These are phyloP conservation scores for Colletotrichum zoysiae DNA, from an alignment of 2,329 filamentous ascomycete species.

Conservation along the genomic window DNA sequence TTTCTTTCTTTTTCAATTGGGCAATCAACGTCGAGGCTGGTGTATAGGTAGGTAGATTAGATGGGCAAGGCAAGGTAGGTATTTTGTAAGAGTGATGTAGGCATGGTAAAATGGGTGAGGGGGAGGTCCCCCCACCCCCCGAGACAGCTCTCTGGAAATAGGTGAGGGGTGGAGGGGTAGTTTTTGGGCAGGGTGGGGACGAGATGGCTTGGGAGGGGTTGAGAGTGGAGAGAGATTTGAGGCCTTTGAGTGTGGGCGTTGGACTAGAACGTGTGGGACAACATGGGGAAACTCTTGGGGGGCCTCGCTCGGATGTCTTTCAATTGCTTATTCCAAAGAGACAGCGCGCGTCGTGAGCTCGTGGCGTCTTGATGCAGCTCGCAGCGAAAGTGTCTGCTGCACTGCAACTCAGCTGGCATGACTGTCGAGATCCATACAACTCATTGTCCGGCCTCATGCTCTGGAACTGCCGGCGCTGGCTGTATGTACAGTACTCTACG, in stretches of 20 bases:
- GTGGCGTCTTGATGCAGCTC: background rate
- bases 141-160: slow-evolving; percentile 11
- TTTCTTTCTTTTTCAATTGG: background rate
- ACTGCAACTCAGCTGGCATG: background rate
- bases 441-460: background rate
- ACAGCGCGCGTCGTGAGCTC: background rate
- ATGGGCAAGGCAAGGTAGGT: background rate
- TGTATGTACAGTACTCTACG: background rate
- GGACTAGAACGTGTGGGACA: background rate
- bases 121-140: background rate
- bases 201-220: slow-evolving; percentile 7
- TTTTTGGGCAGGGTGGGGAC: background rate
- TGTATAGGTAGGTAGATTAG: background rate
- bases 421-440: background rate
- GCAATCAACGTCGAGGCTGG: slow-evolving; percentile 1
- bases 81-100: background rate
- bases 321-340: background rate
- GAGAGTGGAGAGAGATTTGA: slow-evolving; percentile 7
- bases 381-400: background rate
- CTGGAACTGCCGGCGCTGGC: background rate
- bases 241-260: background rate
- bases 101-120: background rate
- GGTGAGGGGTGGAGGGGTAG: slow-evolving; percentile 31
- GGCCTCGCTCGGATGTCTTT: background rate
- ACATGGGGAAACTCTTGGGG: background rate